Conservation (phyloP, 1,284 basidiomycete genomes). For the Singerocomus inundabilis region DNA sequence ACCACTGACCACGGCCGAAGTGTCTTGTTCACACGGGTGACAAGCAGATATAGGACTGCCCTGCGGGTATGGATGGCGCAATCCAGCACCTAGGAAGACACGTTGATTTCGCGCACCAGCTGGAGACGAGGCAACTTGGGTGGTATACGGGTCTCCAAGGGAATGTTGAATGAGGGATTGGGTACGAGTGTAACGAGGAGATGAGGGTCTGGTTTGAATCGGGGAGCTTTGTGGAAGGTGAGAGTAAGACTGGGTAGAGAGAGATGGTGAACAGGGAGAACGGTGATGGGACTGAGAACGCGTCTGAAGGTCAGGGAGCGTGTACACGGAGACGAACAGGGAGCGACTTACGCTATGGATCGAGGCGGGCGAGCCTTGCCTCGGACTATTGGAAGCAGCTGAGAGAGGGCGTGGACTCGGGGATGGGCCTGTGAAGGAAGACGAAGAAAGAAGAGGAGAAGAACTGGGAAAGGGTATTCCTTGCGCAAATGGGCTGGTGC, state of each 20-base stretch:
- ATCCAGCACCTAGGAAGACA: conserved; percentile 13
- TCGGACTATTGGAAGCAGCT: conserved; percentile 4
- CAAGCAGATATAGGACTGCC: background rate
- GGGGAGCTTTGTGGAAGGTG: conserved; percentile 5
- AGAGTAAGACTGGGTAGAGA: conserved; percentile 5
- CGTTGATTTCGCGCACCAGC: conserved; percentile 1
- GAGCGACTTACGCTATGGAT: conserved; percentile 11
- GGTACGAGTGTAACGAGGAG: conserved; percentile 16
- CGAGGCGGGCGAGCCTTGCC: conserved; percentile 12
- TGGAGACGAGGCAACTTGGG: conserved; percentile 2
- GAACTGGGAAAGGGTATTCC: conserved; percentile 15
- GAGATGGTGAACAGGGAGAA: conserved; percentile 5
- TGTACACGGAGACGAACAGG: background rate
- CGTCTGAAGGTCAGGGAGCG: background rate
- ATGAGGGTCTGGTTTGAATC: conserved; percentile 2
- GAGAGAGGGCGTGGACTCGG: conserved; percentile 4
- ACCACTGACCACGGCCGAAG: background rate
- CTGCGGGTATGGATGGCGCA: background rate
- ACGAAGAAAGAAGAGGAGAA: conserved; percentile 8
- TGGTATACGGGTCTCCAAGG: conserved; percentile 1
- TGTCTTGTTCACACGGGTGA: background rate
- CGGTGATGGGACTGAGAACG: conserved; percentile 12
- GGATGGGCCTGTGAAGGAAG: conserved; percentile 6
- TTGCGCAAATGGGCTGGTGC: conserved; percentile 9
- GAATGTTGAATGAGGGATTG: conserved; percentile 22